Conservation (phyloP, 2,329 filamentous ascomycete genomes). For the Pleomassaria siparia region DNA sequence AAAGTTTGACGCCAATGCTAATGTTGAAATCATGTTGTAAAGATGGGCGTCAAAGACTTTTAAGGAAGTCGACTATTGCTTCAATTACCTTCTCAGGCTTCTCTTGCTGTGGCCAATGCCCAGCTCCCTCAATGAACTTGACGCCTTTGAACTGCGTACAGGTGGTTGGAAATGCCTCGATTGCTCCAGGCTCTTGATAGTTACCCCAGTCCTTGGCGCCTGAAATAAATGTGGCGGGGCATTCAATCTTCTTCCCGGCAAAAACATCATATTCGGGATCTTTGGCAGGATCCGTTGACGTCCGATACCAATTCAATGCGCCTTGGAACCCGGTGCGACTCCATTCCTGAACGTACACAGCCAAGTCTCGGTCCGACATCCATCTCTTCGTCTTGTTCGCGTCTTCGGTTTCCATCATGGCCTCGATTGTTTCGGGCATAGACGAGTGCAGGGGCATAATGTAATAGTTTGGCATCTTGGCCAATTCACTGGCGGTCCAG, state of each 20-base stretch:
- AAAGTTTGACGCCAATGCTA: no score
- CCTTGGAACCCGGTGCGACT: constrained; percentile 65
- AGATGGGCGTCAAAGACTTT: background rate
- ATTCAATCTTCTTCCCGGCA: constrained; percentile 61
- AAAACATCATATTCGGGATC: constrained; percentile 60
- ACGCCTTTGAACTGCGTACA: constrained; percentile 58
- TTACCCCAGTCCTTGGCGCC: constrained; percentile 68
- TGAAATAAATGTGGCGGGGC: constrained; percentile 63
- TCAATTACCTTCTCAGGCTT: constrained; percentile 57
- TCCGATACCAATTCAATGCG: constrained; percentile 68
- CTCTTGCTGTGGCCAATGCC: constrained; percentile 73
- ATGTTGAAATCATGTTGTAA: no score
- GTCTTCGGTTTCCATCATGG: constrained; percentile 58
- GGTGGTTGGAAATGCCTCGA: constrained; percentile 58
- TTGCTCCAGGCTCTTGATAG: constrained; percentile 65
- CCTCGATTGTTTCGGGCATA: constrained; percentile 61
- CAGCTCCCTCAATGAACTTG: constrained; percentile 60
- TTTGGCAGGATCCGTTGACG: constrained; percentile 54
- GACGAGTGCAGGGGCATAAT: constrained; percentile 61
- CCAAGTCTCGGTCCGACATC: constrained; percentile 61
- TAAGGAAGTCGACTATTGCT: constrained; percentile 49
- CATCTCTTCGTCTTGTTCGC: constrained; percentile 51
- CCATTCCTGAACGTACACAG: constrained; percentile 64
- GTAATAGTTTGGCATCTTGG: constrained; percentile 67
- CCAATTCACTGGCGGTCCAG: constrained; percentile 61